Percentiles rank a stretch among this genome's conserved stretches.
Evolutionary conservation across 2,329 filamentous ascomycete species (phyloP).

Genomic region (Stachybotrys chartarum): DNA sequence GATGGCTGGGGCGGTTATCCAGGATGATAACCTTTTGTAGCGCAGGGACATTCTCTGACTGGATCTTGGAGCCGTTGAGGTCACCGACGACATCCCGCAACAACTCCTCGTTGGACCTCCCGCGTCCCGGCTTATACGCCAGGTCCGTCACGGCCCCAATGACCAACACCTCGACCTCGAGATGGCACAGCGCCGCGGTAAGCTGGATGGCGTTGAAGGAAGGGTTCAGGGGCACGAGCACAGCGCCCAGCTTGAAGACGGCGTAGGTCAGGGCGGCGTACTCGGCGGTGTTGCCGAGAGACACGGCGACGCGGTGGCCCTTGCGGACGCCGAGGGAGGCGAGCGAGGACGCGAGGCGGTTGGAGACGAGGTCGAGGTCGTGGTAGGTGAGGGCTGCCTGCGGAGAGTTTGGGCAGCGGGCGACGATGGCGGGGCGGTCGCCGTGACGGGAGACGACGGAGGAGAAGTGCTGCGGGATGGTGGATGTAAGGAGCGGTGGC

Average conservation of each 20-base stretch:
- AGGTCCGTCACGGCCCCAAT: conserved; percentile 85
- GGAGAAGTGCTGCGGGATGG: conserved; percentile 67
- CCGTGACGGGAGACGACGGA: conserved; percentile 56
- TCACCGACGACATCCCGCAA: conserved; percentile 38
- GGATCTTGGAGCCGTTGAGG: conserved; percentile 22
- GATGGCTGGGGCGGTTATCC: conserved; percentile 60
- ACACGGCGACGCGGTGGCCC: conserved; percentile 79
- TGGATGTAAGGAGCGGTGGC: conserved; percentile 60
- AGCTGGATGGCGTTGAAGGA: conserved; percentile 79
- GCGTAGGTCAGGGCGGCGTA: conserved; percentile 84
- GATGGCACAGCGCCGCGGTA: conserved; percentile 66
- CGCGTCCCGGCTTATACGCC: conserved; percentile 52
- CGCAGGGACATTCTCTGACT: conserved; percentile 52
- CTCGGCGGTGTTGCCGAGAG: conserved; percentile 77
- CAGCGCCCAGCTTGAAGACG: conserved; percentile 86
- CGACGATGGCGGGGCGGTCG: conserved; percentile 53
- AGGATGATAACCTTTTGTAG: conserved; percentile 67
- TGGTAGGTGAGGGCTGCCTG: conserved; percentile 69
- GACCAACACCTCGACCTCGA: conserved; percentile 66
- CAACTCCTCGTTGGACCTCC: conserved; percentile 45
- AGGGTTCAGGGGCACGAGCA: conserved; percentile 90
- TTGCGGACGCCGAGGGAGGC: conserved; percentile 65
- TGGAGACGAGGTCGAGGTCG: conserved; percentile 67
- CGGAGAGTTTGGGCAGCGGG: conserved; percentile 40
- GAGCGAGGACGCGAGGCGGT: conserved; percentile 66